phyloP scores from a whole-genome alignment of 202 grass and related monocot species.

The Thinopyrum obtusiflorum region DNA sequence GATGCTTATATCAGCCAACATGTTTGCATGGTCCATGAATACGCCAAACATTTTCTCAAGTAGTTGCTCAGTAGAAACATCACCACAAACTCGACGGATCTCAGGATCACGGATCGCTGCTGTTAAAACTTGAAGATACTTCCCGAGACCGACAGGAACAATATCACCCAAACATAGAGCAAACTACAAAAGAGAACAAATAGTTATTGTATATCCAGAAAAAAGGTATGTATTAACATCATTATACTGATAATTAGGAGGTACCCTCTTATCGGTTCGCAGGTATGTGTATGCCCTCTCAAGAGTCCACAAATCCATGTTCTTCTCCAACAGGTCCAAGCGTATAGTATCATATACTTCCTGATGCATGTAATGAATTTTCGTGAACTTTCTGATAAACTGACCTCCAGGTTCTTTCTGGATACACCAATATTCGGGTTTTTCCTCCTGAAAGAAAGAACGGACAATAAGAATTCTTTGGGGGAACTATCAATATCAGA shows the following conservation, averaged over 20 bases:
- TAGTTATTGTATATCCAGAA: not conserved
- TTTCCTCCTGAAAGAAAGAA: conserved; percentile 62
- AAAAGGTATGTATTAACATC: conserved; percentile 20
- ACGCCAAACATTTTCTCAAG: conserved; percentile 90
- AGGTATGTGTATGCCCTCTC: conserved; percentile 85
- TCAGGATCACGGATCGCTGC: conserved; percentile 60
- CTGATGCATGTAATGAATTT: conserved; percentile 96
- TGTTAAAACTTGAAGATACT: conserved; percentile 89
- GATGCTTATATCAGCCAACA: conserved; percentile 76
- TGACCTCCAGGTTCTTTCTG: conserved; percentile 86
- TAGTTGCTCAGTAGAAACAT: conserved; percentile 58
- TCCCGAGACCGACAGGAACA: conserved; percentile 77
- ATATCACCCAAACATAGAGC: conserved; percentile 85
- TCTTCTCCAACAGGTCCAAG: conserved; percentile 85
- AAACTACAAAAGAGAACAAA: conserved; percentile 54
- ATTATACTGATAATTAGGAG: conserved; percentile 24
- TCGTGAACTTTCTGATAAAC: conserved; percentile 97
- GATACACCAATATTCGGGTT: conserved; percentile 75
- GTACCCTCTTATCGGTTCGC: conserved; percentile 87
- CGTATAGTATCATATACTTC: conserved; percentile 90
- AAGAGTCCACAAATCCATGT: conserved; percentile 71
- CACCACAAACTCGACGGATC: conserved; percentile 39
- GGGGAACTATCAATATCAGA: conserved; percentile 18
- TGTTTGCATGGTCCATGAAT: conserved; percentile 88
- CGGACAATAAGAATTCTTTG: conserved; percentile 16